Percentiles rank a stretch among this genome's conserved stretches.
Evolutionary conservation across 1,284 basidiomycete genomes (phyloP).

Genomic region (Moesziomyces globuligerus): DNA sequence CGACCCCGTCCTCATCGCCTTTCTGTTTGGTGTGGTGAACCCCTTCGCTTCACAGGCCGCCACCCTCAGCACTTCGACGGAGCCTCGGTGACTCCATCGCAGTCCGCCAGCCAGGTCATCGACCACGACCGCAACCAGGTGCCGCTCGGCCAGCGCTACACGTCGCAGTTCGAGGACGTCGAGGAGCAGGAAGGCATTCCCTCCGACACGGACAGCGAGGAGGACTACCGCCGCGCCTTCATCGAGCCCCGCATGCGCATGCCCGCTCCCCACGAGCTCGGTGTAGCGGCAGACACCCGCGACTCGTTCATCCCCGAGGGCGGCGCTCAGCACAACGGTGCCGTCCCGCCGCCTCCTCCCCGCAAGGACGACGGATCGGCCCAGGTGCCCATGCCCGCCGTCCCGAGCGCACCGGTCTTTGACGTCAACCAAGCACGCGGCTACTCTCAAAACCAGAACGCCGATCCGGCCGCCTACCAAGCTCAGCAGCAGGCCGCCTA

Average conservation of each 20-base stretch:
- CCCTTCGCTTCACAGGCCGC: slow-evolving; percentile 17
- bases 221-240: slow-evolving; percentile 51
- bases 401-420: slow-evolving; percentile 52
- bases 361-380: slow-evolving; percentile 33
- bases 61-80: slow-evolving; percentile 53
- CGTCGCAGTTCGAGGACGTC: slow-evolving; percentile 55
- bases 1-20: neutral
- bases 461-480: slow-evolving; percentile 32
- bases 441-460: slow-evolving; percentile 22
- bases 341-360: slow-evolving; percentile 17
- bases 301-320: slow-evolving; percentile 41
- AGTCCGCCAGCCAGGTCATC: slow-evolving; percentile 67
- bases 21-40: too few species aligned
- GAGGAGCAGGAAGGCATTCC: slow-evolving; percentile 48
- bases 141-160: slow-evolving; percentile 44
- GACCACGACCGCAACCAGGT: slow-evolving; percentile 39
- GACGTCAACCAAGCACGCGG: slow-evolving; percentile 49
- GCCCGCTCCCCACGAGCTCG: slow-evolving; percentile 48
- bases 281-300: slow-evolving; percentile 40
- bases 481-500: slow-evolving; percentile 3
- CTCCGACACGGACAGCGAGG: slow-evolving; percentile 51
- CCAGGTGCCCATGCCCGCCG: slow-evolving; percentile 40
- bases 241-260: slow-evolving; percentile 45
- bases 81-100: slow-evolving; percentile 67
- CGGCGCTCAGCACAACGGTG: slow-evolving; percentile 18